Percentiles rank a stretch among this genome's conserved stretches.
These are phyloP conservation scores for Tricladium varicosporioides DNA, from an alignment of 2,329 filamentous ascomycete species.

Conservation along the genomic window DNA sequence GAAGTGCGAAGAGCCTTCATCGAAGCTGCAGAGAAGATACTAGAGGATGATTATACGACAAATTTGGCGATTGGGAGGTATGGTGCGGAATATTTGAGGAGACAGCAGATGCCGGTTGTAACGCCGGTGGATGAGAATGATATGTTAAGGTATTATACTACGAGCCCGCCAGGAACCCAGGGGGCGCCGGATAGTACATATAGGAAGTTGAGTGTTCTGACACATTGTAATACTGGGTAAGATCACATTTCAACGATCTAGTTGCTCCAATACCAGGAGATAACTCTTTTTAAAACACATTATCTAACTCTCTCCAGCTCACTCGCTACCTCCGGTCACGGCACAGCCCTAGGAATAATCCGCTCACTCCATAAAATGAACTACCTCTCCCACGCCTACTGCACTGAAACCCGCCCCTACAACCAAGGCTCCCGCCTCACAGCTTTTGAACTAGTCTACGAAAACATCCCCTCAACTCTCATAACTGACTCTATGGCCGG, in stretches of 20 bases:
- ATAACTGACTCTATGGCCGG: conserved; percentile 97
- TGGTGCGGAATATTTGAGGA: conserved; percentile 77
- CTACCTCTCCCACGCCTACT: conserved; percentile 80
- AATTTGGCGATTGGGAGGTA: conserved; percentile 82
- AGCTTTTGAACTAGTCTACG: conserved; percentile 93
- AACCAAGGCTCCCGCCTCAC: conserved; percentile 96
- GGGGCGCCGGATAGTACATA: conserved; percentile 44
- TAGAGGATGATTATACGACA: conserved; percentile 81
- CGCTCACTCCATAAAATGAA: conserved; percentile 69
- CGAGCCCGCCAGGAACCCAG: conserved; percentile 37
- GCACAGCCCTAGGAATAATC: conserved; percentile 91
- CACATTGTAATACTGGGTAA: conserved; percentile 95
- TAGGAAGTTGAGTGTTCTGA: conserved; percentile 75
- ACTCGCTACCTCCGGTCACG: conserved; percentile 95
- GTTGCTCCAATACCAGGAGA: too few relatives aligned
- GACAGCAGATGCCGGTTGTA: conserved; percentile 30
- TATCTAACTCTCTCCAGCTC: conserved; percentile 52
- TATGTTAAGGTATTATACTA: conserved; percentile 33
- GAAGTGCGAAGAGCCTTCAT: conserved; percentile 71
- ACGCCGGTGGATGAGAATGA: conserved; percentile 21
- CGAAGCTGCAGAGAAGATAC: conserved; percentile 77
- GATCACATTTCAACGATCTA: conserved; percentile 12
- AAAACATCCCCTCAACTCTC: conserved; percentile 85
- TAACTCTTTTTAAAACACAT: background rate
- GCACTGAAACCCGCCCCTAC: conserved; percentile 94